Evolutionary conservation across 495 filamentous ascomycete genomes (phyloP).

Genomic region (Pyrenopolyporus hunteri): DNA sequence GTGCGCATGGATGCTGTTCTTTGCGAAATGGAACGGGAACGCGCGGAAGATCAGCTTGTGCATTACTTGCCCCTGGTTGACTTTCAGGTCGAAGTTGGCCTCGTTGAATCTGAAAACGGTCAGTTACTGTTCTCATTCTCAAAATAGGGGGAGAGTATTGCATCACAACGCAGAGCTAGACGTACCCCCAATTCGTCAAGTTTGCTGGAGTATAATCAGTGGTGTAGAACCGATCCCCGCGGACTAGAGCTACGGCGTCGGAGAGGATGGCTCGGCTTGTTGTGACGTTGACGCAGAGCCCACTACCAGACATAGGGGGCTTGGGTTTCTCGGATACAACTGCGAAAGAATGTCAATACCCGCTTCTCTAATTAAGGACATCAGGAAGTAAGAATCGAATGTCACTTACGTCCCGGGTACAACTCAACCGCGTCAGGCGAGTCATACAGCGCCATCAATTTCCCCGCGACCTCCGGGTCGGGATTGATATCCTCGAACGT

Average conservation of each 20-base stretch:
- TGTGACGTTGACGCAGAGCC: conserved; percentile 72
- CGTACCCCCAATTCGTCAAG: conserved; percentile 75
- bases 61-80: conserved; percentile 73
- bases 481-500: conserved; percentile 79
- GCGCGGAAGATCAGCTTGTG: conserved; percentile 73
- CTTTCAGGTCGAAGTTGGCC: conserved; percentile 66
- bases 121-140: conserved; percentile 63
- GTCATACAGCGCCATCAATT: conserved; percentile 73
- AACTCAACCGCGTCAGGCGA: conserved; percentile 64
- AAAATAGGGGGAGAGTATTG: conserved; percentile 63
- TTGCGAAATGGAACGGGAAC: conserved; percentile 72
- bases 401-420: conserved; percentile 46
- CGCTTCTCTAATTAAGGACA: too few species aligned
- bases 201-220: conserved; percentile 69
- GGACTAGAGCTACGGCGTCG: conserved; percentile 77
- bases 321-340: conserved; percentile 75
- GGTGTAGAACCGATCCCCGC: conserved; percentile 82
- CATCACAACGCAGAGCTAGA: conserved; percentile 11
- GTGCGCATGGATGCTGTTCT: conserved; percentile 74
- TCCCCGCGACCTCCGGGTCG: conserved; percentile 66
- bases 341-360: not conserved
- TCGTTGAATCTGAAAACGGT: conserved; percentile 66
- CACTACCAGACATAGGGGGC: conserved; percentile 65
- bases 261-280: conserved; percentile 77
- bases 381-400: not conserved